Conservation (phyloP, 495 filamentous ascomycete species). For the Hyaloscypha variabilis region DNA sequence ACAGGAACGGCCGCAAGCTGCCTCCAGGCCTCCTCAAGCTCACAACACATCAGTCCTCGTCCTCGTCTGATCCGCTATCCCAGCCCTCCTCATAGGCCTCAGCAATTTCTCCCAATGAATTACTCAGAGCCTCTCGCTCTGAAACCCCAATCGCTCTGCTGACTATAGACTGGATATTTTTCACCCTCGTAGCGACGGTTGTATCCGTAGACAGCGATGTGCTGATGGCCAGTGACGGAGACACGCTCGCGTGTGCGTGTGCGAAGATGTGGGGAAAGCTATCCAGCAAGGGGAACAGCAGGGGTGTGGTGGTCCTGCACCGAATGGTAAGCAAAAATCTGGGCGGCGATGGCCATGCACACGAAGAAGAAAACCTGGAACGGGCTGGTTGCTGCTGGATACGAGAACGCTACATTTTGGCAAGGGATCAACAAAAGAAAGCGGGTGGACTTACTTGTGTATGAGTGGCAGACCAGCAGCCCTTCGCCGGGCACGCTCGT, state of each 20-base stretch:
- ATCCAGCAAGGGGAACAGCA: slow-evolving; percentile 77
- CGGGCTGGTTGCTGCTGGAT: neutral
- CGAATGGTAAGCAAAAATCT: slow-evolving; percentile 35
- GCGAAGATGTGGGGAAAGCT: slow-evolving; percentile 77
- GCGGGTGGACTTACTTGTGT: slow-evolving; percentile 55
- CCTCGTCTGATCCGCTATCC: slow-evolving; percentile 81
- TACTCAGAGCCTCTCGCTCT: slow-evolving; percentile 79
- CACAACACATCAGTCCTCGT: slow-evolving; percentile 60
- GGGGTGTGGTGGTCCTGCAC: slow-evolving; percentile 44
- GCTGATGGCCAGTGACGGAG: slow-evolving; percentile 46
- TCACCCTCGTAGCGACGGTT: slow-evolving; percentile 68
- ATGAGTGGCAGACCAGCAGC: slow-evolving; percentile 52
- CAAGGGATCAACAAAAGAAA: slow-evolving; percentile 4
- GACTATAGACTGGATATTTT: slow-evolving; percentile 62
- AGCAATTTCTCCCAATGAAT: slow-evolving; percentile 81
- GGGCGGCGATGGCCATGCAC: slow-evolving; percentile 11
- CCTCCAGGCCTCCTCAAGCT: neutral
- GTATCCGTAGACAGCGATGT: slow-evolving; percentile 75
- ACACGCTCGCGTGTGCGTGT: slow-evolving; percentile 34
- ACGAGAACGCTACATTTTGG: slow-evolving; percentile 3
- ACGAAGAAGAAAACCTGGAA: slow-evolving; percentile 8
- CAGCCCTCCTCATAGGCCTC: slow-evolving; percentile 91
- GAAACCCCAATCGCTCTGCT: slow-evolving; percentile 64
- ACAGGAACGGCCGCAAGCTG: neutral
- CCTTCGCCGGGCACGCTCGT: slow-evolving; percentile 36